Conservation (phyloP, 2,329 filamentous ascomycete genomes). For the Sclerotinia sclerotiorum region DNA sequence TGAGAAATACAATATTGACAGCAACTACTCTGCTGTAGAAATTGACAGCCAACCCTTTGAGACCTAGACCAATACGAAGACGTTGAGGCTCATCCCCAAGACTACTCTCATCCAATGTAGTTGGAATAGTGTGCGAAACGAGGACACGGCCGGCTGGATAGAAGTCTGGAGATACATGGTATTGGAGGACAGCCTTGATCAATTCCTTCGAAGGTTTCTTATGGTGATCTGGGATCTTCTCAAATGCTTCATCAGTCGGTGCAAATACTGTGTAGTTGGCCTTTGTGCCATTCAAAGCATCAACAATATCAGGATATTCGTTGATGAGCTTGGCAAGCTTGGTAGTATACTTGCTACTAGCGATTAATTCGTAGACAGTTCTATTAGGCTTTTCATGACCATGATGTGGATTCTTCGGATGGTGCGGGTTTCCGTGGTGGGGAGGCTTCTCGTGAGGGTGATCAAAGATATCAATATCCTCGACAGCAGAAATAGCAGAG, state of each 20-base stretch:
- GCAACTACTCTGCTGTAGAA: constrained; percentile 71
- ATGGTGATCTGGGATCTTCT: constrained; percentile 53
- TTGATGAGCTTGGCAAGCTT: constrained; percentile 75
- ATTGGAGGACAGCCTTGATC: constrained; percentile 66
- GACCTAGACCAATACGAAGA: constrained; percentile 63
- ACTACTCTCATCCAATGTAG: constrained; percentile 56
- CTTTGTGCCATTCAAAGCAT: constrained; percentile 70
- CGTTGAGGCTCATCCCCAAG: constrained; percentile 70
- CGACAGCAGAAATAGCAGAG: constrained; percentile 41
- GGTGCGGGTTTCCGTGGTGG: constrained; percentile 35
- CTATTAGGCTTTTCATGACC: constrained; percentile 53
- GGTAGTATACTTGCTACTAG: constrained; percentile 71
- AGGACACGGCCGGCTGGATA: constrained; percentile 68
- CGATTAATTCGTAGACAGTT: constrained; percentile 79
- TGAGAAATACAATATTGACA: constrained; percentile 62
- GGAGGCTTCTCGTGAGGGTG: constrained; percentile 34
- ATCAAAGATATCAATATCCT: constrained; percentile 38
- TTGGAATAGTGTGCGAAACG: constrained; percentile 71
- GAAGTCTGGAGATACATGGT: constrained; percentile 70
- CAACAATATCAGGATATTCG: constrained; percentile 68
- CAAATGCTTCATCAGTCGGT: constrained; percentile 74
- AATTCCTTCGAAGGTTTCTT: constrained; percentile 68
- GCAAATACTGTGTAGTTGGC: constrained; percentile 80
- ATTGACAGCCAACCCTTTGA: constrained; percentile 69
- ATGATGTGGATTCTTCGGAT: constrained; percentile 35